These are phyloP conservation scores for Jimgerdemannia lactiflua DNA, from an alignment of 192 early-diverging fungal species.

Conservation along the genomic window DNA sequence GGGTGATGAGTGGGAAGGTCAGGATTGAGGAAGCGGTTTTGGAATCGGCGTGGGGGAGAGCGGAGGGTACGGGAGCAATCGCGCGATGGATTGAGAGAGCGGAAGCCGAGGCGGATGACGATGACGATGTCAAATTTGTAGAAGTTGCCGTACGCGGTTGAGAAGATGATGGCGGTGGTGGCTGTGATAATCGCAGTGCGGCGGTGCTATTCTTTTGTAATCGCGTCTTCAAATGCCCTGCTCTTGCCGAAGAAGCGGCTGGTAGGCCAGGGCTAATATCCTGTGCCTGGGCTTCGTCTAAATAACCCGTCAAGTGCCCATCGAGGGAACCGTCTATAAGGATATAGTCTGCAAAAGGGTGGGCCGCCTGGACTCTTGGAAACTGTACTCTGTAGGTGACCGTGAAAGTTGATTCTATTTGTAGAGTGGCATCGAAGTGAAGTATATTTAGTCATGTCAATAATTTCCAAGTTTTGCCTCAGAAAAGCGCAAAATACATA, in stretches of 20 bases:
- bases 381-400: background rate
- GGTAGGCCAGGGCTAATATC: background rate
- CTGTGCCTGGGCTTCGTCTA: background rate
- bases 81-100: background rate
- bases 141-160: background rate
- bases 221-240: background rate
- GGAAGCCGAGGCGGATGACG: background rate
- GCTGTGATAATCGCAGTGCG: background rate
- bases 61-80: background rate
- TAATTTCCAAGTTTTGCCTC: too few species aligned
- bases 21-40: background rate
- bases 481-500: too few species aligned
- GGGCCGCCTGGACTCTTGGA: background rate
- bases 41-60: constrained; percentile 6
- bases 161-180: background rate
- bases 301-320: background rate
- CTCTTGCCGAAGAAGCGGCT: background rate
- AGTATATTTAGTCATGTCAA: too few species aligned
- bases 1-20: background rate
- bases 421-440: background rate
- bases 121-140: background rate
- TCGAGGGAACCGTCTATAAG: background rate
- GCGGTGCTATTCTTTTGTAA: background rate
- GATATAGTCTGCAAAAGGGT: background rate
- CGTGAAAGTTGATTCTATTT: background rate